A percentile compares a stretch with the other conserved stretches of the same genome.
phyloP scores from a whole-genome alignment of 2,329 filamentous ascomycete genomes.

The Achaetomium macrosporum region DNA sequence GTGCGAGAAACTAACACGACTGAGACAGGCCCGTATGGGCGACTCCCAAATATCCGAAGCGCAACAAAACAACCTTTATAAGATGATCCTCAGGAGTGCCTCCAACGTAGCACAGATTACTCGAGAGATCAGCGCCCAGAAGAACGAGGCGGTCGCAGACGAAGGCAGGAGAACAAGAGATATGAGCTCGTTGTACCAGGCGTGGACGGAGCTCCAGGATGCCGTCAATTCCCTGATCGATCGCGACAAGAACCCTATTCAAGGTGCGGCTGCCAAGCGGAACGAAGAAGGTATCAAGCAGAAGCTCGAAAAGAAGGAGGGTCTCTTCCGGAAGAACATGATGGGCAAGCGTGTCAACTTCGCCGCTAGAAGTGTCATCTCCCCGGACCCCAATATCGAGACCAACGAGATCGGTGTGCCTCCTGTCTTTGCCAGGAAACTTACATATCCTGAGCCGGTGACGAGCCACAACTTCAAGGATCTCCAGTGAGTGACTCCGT shows the following conservation, averaged over 20 bases:
- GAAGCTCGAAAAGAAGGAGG: conserved; percentile 96
- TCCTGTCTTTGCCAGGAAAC: conserved; percentile 91
- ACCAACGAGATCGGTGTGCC: conserved; percentile 98
- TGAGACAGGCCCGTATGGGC: conserved; percentile 59
- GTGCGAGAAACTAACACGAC: not conserved
- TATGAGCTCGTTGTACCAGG: conserved; percentile 72
- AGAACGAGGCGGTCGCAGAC: conserved; percentile 33
- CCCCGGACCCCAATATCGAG: conserved; percentile 96
- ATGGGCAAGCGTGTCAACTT: conserved; percentile 99
- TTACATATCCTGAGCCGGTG: conserved; percentile 95
- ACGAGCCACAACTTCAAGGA: conserved; percentile 97
- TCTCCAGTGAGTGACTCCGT: conserved; percentile 51
- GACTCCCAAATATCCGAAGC: conserved; percentile 79
- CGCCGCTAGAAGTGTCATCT: conserved; percentile 94
- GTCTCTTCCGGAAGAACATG: conserved; percentile 98
- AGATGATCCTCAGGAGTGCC: conserved; percentile 71
- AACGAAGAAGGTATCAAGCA: conserved; percentile 96
- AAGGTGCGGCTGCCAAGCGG: conserved; percentile 68
- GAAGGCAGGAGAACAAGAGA: conserved; percentile 43
- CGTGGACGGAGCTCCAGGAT: conserved; percentile 81
- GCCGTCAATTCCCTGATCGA: conserved; percentile 90
- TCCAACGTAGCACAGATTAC: conserved; percentile 69
- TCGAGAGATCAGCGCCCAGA: conserved; percentile 54
- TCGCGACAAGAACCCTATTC: conserved; percentile 75
- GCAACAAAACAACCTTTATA: conserved; percentile 83